A percentile compares a stretch with the other conserved stretches of the same genome.
Evolutionary conservation across 208 protist species (phyloP).

Genomic region (Leishmania gerbilli): DNA sequence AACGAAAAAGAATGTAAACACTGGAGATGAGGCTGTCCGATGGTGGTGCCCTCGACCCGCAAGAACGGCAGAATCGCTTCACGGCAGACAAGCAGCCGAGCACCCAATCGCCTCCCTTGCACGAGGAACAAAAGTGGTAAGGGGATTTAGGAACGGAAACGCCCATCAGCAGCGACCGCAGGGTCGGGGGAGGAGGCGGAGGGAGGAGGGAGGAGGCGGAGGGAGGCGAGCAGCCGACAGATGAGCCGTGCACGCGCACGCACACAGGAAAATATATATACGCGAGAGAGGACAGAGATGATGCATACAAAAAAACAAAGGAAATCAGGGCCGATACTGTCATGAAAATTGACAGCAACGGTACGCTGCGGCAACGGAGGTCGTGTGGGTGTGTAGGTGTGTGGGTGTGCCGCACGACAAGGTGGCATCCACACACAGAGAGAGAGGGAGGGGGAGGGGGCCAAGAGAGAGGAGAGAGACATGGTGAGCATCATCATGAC

Average conservation of each 20-base stretch:
- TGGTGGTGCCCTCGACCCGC: too few relatives aligned
- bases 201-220: too few relatives aligned
- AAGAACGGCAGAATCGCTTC: too few relatives aligned
- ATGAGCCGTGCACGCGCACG: not conserved
- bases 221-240: too few relatives aligned
- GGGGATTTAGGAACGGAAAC: too few relatives aligned
- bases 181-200: too few relatives aligned
- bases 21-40: too few relatives aligned
- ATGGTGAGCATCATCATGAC: not conserved
- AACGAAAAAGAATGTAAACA: too few relatives aligned
- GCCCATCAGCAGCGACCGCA: too few relatives aligned
- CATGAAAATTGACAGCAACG: not conserved
- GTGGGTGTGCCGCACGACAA: not conserved
- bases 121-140: too few relatives aligned
- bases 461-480: not conserved
- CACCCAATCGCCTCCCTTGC: too few relatives aligned
- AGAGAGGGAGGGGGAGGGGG: not conserved
- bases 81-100: too few relatives aligned
- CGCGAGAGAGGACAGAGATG: not conserved
- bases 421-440: not conserved
- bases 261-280: not conserved
- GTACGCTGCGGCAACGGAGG: not conserved
- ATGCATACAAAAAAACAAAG: not conserved
- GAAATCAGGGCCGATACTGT: not conserved
- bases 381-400: not conserved